phyloP scores from a whole-genome alignment of 1,139 yeast genomes.

The Magnusiomyces paraingens region DNA sequence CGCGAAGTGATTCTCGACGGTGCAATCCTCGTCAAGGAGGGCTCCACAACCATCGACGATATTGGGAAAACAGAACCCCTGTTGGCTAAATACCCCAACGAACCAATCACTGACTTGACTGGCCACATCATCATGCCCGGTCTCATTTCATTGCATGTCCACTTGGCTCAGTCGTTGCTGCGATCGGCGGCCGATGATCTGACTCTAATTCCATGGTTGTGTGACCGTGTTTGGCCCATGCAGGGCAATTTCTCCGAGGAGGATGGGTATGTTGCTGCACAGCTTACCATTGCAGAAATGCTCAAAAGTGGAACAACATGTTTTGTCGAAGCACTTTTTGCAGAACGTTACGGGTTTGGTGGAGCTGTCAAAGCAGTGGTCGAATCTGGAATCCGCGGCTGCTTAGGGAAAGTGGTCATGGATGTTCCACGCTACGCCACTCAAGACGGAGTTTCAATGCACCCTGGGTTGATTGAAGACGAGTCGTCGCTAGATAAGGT shows the following conservation, averaged over 20 bases:
- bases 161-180: slow-evolving; percentile 21
- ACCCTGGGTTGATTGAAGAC: slow-evolving; percentile 21
- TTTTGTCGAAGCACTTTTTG: slow-evolving; percentile 21
- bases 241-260: slow-evolving; percentile 27
- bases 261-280: slow-evolving; percentile 27
- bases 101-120: slow-evolving; percentile 12
- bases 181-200: slow-evolving; percentile 27
- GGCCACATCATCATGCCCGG: slow-evolving; percentile 28
- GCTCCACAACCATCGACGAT: slow-evolving; percentile 13
- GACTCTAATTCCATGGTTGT: slow-evolving; percentile 26
- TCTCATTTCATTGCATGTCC: slow-evolving; percentile 21
- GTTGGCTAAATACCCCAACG: slow-evolving; percentile 17
- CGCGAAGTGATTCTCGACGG: slow-evolving; percentile 18
- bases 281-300: slow-evolving; percentile 27
- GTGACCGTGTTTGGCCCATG: slow-evolving; percentile 30
- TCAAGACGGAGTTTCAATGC: slow-evolving; percentile 20
- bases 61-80: slow-evolving; percentile 17
- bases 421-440: slow-evolving; percentile 22
- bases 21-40: slow-evolving; percentile 17
- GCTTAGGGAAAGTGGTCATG: slow-evolving; percentile 21
- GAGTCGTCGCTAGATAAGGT: slow-evolving; percentile 26
- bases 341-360: slow-evolving; percentile 27
- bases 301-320: slow-evolving; percentile 29
- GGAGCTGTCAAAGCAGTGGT: slow-evolving; percentile 27
- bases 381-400: slow-evolving; percentile 24